These are phyloP conservation scores for Crepidotus variabilis DNA, from an alignment of 768 basidiomycete species.

Conservation along the genomic window DNA sequence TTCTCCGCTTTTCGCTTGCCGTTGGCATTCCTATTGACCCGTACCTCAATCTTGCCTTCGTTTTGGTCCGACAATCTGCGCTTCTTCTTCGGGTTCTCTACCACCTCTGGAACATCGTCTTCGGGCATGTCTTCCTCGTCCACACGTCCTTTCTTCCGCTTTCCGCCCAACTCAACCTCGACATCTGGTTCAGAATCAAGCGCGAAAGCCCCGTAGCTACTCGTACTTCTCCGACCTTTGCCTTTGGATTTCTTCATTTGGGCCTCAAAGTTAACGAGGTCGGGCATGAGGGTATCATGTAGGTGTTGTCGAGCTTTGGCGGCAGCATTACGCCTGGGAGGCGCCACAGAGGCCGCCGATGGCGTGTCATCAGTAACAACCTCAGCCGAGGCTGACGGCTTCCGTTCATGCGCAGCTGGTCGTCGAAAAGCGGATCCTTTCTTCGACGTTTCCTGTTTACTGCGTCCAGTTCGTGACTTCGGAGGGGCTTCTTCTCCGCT, in stretches of 20 bases:
- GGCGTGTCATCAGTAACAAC: slow-evolving; percentile 3
- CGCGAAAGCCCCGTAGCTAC: slow-evolving; percentile 13
- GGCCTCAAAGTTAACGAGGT: slow-evolving; percentile 64
- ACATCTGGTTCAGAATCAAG: slow-evolving; percentile 5
- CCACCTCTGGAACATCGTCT: background rate
- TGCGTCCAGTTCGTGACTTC: too few species aligned
- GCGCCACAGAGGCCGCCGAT: background rate
- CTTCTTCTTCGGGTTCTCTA: slow-evolving; percentile 8
- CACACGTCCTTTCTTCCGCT: slow-evolving; percentile 7
- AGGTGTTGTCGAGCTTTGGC: slow-evolving; percentile 47
- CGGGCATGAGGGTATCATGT: slow-evolving; percentile 73
- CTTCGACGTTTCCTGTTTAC: too few species aligned
- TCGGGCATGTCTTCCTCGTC: slow-evolving; percentile 6
- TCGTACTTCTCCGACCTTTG: slow-evolving; percentile 16
- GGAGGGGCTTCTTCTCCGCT: too few species aligned
- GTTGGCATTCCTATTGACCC: slow-evolving; percentile 7
- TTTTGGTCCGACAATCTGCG: slow-evolving; percentile 5
- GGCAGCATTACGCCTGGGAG: slow-evolving; percentile 38
- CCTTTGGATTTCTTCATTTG: slow-evolving; percentile 44
- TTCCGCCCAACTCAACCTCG: slow-evolving; percentile 11
- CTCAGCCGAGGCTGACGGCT: background rate
- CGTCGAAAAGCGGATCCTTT: too few species aligned
- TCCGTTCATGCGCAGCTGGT: background rate
- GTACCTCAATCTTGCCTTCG: background rate
- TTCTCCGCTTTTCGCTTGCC: slow-evolving; percentile 19